A percentile compares a stretch with the other conserved stretches of the same genome.
These are phyloP conservation scores for Aegilops longissima DNA, from an alignment of 176 grass and related monocot species.

Conservation along the genomic window DNA sequence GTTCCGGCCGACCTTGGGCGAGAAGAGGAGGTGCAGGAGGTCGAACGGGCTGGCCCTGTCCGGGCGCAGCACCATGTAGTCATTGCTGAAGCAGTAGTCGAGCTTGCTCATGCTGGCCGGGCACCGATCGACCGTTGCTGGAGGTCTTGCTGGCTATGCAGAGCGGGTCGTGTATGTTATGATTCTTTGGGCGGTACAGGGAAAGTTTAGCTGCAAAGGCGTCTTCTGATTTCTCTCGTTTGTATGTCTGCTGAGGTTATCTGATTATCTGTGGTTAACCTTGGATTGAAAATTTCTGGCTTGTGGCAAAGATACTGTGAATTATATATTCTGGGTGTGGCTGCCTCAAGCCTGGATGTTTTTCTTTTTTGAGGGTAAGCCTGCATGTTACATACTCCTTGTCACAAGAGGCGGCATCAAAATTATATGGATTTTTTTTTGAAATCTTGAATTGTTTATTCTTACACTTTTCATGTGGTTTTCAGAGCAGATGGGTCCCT, in stretches of 20 bases:
- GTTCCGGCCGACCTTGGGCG: constrained; percentile 48
- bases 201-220: too few species aligned
- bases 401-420: background rate
- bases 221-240: background rate
- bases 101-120: constrained; percentile 39
- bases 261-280: background rate
- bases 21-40: constrained; percentile 56
- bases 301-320: background rate
- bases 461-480: background rate
- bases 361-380: too few species aligned
- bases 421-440: background rate
- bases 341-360: background rate
- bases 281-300: background rate
- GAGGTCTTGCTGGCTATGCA: background rate
- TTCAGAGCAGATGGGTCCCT: background rate
- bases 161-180: background rate
- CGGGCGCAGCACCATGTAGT: constrained; percentile 57
- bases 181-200: background rate
- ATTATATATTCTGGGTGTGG: background rate
- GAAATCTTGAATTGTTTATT: background rate
- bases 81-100: constrained; percentile 59
- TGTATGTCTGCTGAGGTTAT: too few species aligned
- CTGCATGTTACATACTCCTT: background rate
- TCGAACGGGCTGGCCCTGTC: constrained; percentile 43
- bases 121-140: background rate